phyloP scores from a whole-genome alignment of 805 yeast species.

The Lipomyces mesembrius region DNA sequence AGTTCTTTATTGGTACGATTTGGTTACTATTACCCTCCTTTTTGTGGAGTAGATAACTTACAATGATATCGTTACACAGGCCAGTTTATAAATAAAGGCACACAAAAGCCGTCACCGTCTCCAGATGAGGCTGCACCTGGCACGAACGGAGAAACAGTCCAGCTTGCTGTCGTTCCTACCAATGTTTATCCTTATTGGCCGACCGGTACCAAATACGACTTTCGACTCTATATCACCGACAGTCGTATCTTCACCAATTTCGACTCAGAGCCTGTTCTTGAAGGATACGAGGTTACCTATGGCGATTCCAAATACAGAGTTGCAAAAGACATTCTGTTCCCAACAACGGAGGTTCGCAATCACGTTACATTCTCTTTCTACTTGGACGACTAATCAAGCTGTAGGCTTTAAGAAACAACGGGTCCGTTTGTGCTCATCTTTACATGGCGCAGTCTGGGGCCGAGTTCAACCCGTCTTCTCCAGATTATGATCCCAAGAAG shows the following conservation, averaged over 20 bases:
- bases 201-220: constrained; percentile 30
- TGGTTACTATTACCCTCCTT: neutral
- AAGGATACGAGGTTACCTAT: constrained; percentile 16
- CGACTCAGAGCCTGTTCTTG: constrained; percentile 22
- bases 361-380: neutral
- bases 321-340: constrained; percentile 11
- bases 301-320: constrained; percentile 21
- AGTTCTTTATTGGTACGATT: constrained; percentile 24
- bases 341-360: constrained; percentile 10
- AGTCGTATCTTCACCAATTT: constrained; percentile 21
- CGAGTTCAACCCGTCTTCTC: constrained; percentile 25
- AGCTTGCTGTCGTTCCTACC: constrained; percentile 20
- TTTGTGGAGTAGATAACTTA: neutral
- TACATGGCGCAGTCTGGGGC: constrained; percentile 38
- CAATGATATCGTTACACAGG: constrained; percentile 8
- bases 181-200: constrained; percentile 33
- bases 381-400: constrained; percentile 2
- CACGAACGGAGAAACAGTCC: constrained; percentile 11
- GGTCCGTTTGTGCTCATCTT: constrained; percentile 47
- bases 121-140: constrained; percentile 9
- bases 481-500: constrained; percentile 35
- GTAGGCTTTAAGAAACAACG: constrained; percentile 41
- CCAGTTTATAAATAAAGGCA: constrained; percentile 15
- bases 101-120: constrained; percentile 7
- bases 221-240: constrained; percentile 31